Percentiles rank a stretch among this genome's conserved stretches.
Evolutionary conservation across 495 filamentous ascomycete genomes (phyloP).

Genomic region (Aspergillus saccharolyticus): DNA sequence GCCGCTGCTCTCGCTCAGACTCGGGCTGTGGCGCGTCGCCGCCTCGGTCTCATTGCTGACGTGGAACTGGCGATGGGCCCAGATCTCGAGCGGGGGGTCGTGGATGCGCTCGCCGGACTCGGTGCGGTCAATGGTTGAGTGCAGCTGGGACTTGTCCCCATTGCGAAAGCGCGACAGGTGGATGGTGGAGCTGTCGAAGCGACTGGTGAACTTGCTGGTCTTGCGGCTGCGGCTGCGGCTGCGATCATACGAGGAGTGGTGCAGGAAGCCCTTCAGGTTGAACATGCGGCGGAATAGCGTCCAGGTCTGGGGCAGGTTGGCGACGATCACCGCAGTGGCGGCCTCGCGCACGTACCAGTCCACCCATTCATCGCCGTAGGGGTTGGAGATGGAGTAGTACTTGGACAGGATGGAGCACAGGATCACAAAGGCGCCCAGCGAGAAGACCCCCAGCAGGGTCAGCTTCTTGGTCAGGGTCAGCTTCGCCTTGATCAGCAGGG

Average conservation of each 20-base stretch:
- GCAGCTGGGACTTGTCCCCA: constrained; percentile 6
- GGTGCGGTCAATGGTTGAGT: constrained; percentile 6
- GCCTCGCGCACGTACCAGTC: constrained; percentile 58
- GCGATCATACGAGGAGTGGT: constrained; percentile 8
- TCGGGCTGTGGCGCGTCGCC: not conserved
- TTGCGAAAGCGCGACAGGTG: constrained; percentile 9
- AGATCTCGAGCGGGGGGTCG: constrained; percentile 16
- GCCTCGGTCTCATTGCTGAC: constrained; percentile 15
- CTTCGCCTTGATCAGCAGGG: constrained; percentile 44
- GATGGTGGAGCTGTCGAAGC: constrained; percentile 10
- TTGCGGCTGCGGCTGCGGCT: constrained; percentile 6
- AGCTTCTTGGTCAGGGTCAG: constrained; percentile 42
- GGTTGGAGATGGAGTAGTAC: constrained; percentile 49
- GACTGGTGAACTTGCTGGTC: constrained; percentile 6
- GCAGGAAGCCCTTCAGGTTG: constrained; percentile 12
- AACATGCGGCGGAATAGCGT: constrained; percentile 46
- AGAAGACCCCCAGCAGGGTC: constrained; percentile 36
- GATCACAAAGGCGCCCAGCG: constrained; percentile 55
- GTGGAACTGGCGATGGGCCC: constrained; percentile 19
- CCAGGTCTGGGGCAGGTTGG: constrained; percentile 54
- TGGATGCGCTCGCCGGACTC: constrained; percentile 11
- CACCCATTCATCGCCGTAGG: constrained; percentile 47
- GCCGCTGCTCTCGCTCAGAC: constrained; percentile 4
- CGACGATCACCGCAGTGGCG: constrained; percentile 49
- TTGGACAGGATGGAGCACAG: constrained; percentile 51